These are phyloP conservation scores for Leccinum idahoense DNA, from an alignment of 1,284 basidiomycete species.

Conservation along the genomic window DNA sequence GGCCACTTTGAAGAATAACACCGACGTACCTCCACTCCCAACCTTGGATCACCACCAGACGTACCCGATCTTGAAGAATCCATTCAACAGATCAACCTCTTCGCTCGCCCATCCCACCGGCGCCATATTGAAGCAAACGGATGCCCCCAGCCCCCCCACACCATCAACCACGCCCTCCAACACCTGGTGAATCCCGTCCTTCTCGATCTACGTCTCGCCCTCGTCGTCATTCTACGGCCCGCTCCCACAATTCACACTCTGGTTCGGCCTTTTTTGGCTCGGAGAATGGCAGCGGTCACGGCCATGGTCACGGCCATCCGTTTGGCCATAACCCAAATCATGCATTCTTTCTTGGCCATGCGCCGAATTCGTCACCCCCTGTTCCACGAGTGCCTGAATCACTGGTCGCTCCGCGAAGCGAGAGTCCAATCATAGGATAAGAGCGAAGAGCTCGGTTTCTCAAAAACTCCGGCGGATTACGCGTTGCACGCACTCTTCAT, in stretches of 20 bases:
- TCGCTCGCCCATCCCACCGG: constrained; percentile 48
- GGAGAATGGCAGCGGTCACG: constrained; percentile 65
- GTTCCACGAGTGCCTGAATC: constrained; percentile 68
- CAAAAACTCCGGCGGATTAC: constrained; percentile 80
- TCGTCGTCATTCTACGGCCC: constrained; percentile 52
- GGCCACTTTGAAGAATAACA: constrained; percentile 47
- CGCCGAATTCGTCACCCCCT: constrained; percentile 62
- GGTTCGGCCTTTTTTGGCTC: constrained; percentile 67
- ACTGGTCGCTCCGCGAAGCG: constrained; percentile 44
- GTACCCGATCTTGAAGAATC: constrained; percentile 69
- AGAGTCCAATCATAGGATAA: constrained; percentile 56
- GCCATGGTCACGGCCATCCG: constrained; percentile 30
- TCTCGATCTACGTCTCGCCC: constrained; percentile 39
- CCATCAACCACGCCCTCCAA: constrained; percentile 48
- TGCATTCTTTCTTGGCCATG: constrained; percentile 21
- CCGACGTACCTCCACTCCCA: constrained; percentile 62
- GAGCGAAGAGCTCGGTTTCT: constrained; percentile 55
- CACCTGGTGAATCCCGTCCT: constrained; percentile 49
- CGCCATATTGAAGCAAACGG: constrained; percentile 33
- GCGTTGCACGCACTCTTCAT: constrained; percentile 84
- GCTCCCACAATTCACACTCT: constrained; percentile 69
- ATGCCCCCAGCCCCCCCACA: constrained; percentile 34
- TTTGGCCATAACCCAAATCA: constrained; percentile 29
- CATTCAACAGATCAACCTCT: constrained; percentile 75
- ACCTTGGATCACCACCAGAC: constrained; percentile 54